Evolutionary conservation across 768 basidiomycete genomes (phyloP), one percentile per base, ranked within the genome.

Genomic region (Amanita rubescens): DNA sequence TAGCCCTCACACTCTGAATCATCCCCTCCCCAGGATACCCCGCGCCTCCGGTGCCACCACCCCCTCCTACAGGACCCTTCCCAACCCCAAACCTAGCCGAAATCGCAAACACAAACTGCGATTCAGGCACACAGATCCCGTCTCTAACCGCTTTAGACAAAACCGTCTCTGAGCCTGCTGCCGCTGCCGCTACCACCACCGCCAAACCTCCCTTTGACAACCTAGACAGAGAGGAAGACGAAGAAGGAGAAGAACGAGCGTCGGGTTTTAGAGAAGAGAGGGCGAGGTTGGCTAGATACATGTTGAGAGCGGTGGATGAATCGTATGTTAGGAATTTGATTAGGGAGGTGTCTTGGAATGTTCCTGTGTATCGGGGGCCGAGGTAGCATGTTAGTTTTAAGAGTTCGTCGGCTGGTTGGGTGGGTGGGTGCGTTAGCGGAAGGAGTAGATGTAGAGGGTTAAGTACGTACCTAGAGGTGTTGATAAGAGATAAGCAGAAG

Each of bases 251-350:
- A n/a, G n/a, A 15, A 3, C 34, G 25, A 24, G 17, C 24, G 24
- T 54, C 37, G 17, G 44, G 35, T n/a, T 22, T 17, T 8, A n/a
- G 3, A 58, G 54, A 12, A 65, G 66, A 8, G 41, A 24, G n/a
- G 11, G 73, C 68, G 38, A 75, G 62, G 33, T 71, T 76, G 30
- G 75, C 72, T 15, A 94, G 69, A 58, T 82, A 82, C 74, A 93
- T 88, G 62, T 88, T 91, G 50, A 93, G 73, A 0, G 89, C 89
- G 0, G 90, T 90, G 4, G 85, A 81, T 0, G 87, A 87, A 58
- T 90, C 87, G 64, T 93, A 94, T 0, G 90, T 94, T 45, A 93
- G 69, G 64, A 91, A 91, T 42, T 79, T 83, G 58, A 82, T 71
- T 33, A 92, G 75, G 2, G 77, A 64, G 8, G 74, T 75, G 45